A percentile compares a stretch with the other conserved stretches of the same genome.
Evolutionary conservation across 1,139 yeast genomes (phyloP).

Genomic region (Lodderomyces parapsilosis): DNA sequence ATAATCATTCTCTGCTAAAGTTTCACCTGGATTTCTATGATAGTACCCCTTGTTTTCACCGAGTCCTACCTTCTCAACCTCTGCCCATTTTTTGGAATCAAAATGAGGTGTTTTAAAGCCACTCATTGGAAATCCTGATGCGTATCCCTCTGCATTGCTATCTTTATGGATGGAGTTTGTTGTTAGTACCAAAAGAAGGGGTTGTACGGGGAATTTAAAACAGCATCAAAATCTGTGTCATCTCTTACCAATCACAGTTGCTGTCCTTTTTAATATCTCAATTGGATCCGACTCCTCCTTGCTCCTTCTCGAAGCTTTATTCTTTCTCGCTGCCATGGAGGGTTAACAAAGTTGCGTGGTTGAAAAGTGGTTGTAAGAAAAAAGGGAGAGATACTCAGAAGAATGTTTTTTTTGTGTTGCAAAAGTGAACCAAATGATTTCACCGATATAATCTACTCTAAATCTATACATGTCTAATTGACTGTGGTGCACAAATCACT

Average conservation of each 20-base stretch:
- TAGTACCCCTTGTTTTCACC: constrained; percentile 21
- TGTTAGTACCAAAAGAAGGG: constrained; percentile 5
- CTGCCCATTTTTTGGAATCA: constrained; percentile 47
- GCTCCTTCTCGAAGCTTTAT: constrained; percentile 8
- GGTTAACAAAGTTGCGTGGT: background rate
- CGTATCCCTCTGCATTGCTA: constrained; percentile 14
- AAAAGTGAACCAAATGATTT: background rate
- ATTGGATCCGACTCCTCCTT: constrained; percentile 16
- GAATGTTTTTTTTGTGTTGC: background rate
- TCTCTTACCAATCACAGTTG: constrained; percentile 20
- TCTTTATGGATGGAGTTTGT: constrained; percentile 6
- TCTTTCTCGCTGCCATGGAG: constrained; percentile 11
- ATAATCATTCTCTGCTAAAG: constrained; percentile 40
- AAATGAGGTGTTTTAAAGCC: constrained; percentile 48
- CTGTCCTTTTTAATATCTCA: constrained; percentile 16
- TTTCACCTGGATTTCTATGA: constrained; percentile 23
- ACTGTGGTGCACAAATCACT: no score
- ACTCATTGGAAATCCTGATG: constrained; percentile 39
- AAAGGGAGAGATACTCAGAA: background rate
- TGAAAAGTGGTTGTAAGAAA: constrained; percentile 5
- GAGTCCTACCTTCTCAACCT: constrained; percentile 31
- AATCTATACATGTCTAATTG: background rate
- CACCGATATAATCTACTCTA: background rate
- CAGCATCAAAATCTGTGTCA: constrained; percentile 1
- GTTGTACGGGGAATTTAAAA: no score